Base-by-base conservation (phyloP, 2,329 filamentous ascomycete genomes). In the Alternaria gaisen region DNA sequence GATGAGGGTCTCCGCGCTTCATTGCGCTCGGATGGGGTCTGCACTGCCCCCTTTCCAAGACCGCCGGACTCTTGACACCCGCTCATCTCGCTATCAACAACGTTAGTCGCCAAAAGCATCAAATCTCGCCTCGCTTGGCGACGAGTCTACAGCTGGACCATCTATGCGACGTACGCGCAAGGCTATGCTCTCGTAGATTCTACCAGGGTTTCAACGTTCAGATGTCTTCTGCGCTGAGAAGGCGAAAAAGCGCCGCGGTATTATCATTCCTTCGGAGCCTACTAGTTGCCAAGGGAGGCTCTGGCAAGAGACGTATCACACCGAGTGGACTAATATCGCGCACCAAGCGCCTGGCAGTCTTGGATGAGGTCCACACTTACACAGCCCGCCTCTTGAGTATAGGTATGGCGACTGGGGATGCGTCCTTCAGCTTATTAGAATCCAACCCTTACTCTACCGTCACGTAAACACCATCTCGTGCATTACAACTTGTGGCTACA, bases 11-110 rank as follows among this genome's bases (percentile, higher is more conserved):
- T 56, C 52, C 38, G 53, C 34, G 57, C 54, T 40, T 40, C 47
- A 26, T 26, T 28, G 47, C 47, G 58, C 53, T 53, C 28, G 50
- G 53, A 46, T 51, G 48, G 42, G 34, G 18, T 53, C 46, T 64
- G 61, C 61, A 64, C 61, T 64, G 61, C 61, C 61, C 61, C 58
- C 50, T 58, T 42, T 61, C 54, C 59, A 61, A 61, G 51, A 58
- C 43, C 51, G 42, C 58, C 58, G 54, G 51, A 22, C 41, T 50
- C 55, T 61, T 61, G 54, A 52, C 34, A 51, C 47, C 48, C 55
- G 54, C 53, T 38, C 51, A 58, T 62, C 44, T 48, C 58, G 54
- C 54, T 52, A 56, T 44, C 51, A 41, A 56, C 24, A 53, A 40
- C 52, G 24, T 42, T 58, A 56, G 55, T 50, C 54, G 20, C 50